Evolutionary conservation across 805 yeast genomes (phyloP).

Genomic region (Candida krabiensis): DNA sequence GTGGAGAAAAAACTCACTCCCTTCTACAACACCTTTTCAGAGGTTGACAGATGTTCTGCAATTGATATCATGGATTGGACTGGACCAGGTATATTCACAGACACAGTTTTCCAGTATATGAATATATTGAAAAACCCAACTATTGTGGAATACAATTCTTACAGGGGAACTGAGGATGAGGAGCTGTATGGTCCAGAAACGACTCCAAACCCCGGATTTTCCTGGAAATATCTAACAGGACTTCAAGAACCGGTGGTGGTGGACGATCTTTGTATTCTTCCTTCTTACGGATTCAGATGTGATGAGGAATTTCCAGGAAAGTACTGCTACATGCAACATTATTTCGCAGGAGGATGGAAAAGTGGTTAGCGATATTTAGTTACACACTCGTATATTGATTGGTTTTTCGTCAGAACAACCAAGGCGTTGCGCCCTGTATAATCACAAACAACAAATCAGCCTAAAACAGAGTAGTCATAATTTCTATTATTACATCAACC

Average conservation of each 20-base stretch:
- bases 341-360: conserved; percentile 22
- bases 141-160: conserved; percentile 10
- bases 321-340: conserved; percentile 20
- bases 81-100: conserved; percentile 54
- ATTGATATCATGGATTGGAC: conserved; percentile 49
- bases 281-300: conserved; percentile 15
- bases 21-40: conserved; percentile 16
- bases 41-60: conserved; percentile 35
- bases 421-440: no score
- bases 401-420: no score
- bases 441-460: no score
- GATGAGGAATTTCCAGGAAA: conserved; percentile 28
- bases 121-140: conserved; percentile 27
- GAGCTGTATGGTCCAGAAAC: conserved; percentile 17
- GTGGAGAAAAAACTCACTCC: conserved; percentile 26
- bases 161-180: conserved; percentile 4
- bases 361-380: no score
- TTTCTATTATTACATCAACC: no score
- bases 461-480: no score
- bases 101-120: conserved; percentile 43
- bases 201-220: conserved; percentile 5
- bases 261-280: conserved; percentile 18
- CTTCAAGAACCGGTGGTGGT: conserved; percentile 18
- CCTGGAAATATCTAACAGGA: conserved; percentile 21
- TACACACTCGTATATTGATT: no score